These are phyloP conservation scores for Blastobotrys petasosporus DNA, from an alignment of 1,139 yeast genomes.

Conservation along the genomic window DNA sequence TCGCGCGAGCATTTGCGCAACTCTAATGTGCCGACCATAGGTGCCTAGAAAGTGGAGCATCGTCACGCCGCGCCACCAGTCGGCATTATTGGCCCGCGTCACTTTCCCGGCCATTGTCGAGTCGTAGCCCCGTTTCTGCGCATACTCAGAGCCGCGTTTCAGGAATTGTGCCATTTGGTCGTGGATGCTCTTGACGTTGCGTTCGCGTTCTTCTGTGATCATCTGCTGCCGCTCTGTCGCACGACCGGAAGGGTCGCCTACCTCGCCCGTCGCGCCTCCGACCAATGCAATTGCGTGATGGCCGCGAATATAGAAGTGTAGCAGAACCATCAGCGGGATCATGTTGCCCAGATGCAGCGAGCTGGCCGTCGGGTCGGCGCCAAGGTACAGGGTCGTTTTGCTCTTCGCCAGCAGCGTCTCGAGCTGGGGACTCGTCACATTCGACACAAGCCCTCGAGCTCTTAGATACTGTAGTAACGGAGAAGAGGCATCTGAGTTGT, in stretches of 20 bases:
- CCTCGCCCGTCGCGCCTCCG: slow-evolving; percentile 97
- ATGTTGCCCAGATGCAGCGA: slow-evolving; percentile 89
- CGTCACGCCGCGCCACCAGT: slow-evolving; percentile 80
- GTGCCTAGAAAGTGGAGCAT: slow-evolving; percentile 71
- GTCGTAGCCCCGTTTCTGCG: slow-evolving; percentile 47
- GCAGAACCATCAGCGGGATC: slow-evolving; percentile 74
- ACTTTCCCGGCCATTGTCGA: slow-evolving; percentile 36
- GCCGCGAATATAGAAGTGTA: slow-evolving; percentile 81
- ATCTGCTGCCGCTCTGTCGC: slow-evolving; percentile 62
- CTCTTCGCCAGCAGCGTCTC: slow-evolving; percentile 37
- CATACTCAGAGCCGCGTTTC: slow-evolving; percentile 54
- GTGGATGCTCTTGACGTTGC: slow-evolving; percentile 57
- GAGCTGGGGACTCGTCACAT: slow-evolving; percentile 31
- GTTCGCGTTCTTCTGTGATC: slow-evolving; percentile 44
- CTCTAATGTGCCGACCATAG: slow-evolving; percentile 75
- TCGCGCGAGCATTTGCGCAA: slow-evolving; percentile 81
- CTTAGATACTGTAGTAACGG: slow-evolving; percentile 19
- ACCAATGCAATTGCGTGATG: slow-evolving; percentile 76
- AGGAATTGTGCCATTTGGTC: slow-evolving; percentile 59
- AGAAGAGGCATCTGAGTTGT: too few species aligned
- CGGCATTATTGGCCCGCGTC: slow-evolving; percentile 53
- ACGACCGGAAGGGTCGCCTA: slow-evolving; percentile 97
- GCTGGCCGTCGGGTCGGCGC: slow-evolving; percentile 93
- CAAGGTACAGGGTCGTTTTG: slow-evolving; percentile 67
- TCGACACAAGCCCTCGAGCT: slow-evolving; percentile 22